A percentile compares a stretch with the other conserved stretches of the same genome.
Conservation (phyloP, 2,329 filamentous ascomycete species). For the Pseudopithomyces chartarum region DNA sequence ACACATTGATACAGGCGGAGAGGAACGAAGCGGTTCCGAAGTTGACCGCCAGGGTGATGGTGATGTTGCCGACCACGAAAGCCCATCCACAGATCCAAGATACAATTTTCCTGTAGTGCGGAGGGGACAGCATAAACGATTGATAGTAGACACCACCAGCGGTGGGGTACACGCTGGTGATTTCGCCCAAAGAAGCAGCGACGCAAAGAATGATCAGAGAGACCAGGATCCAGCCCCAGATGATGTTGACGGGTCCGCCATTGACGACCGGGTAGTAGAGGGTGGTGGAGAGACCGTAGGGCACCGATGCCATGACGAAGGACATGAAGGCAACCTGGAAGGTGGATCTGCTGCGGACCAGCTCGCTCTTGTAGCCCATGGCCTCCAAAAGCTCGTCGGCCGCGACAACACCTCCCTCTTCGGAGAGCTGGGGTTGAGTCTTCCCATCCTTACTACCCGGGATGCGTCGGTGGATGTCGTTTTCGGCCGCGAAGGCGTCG, state of each 20-base stretch:
- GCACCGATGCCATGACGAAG: constrained; percentile 75
- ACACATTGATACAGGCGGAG: constrained; percentile 61
- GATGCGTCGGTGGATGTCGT: constrained; percentile 30
- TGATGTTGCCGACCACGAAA: constrained; percentile 79
- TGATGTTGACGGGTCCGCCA: constrained; percentile 70
- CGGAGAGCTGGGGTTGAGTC: constrained; percentile 14
- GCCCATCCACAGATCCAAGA: constrained; percentile 78
- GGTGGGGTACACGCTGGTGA: constrained; percentile 77
- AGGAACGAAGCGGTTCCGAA: constrained; percentile 68
- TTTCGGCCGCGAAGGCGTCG: constrained; percentile 40
- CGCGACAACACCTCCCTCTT: constrained; percentile 40
- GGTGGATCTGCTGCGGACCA: constrained; percentile 68
- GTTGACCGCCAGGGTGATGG: constrained; percentile 81
- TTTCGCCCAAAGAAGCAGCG: constrained; percentile 72
- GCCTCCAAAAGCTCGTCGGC: constrained; percentile 68
- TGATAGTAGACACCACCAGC: constrained; percentile 80
- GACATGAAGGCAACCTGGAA: constrained; percentile 76
- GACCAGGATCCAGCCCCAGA: constrained; percentile 74
- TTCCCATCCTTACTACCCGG: constrained; percentile 31
- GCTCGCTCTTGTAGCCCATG: constrained; percentile 70
- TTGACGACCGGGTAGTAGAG: constrained; percentile 69
- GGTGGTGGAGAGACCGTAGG: constrained; percentile 74
- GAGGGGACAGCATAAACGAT: constrained; percentile 73
- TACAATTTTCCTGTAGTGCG: constrained; percentile 64
- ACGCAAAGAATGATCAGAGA: constrained; percentile 72